A percentile compares a stretch with the other conserved stretches of the same genome.
phyloP scores from a whole-genome alignment of 2,329 filamentous ascomycete species.

The Apiospora rasikravindrae region DNA sequence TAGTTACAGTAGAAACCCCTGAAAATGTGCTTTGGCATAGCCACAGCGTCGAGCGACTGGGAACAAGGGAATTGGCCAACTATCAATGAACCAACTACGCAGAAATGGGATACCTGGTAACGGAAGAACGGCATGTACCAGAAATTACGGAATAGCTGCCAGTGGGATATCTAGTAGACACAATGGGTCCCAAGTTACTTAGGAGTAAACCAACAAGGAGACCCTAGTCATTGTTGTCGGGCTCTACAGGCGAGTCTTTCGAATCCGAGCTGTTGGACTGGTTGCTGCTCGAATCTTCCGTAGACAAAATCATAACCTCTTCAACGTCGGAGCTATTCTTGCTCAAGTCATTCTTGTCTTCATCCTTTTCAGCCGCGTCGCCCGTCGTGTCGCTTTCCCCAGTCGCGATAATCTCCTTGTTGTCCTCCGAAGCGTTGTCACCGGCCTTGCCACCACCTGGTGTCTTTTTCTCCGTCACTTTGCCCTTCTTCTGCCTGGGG shows the following conservation, averaged over 20 bases:
- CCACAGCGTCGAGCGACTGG: neutral
- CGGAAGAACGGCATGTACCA: neutral
- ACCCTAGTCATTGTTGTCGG: neutral
- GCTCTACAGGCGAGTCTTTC: neutral
- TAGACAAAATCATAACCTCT: neutral
- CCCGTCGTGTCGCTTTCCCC: neutral
- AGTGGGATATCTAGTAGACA: neutral
- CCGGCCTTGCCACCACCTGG: neutral
- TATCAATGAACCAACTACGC: too few relatives aligned
- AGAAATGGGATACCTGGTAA: neutral
- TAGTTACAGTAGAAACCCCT: neutral
- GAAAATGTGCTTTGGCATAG: neutral
- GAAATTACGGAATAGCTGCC: neutral
- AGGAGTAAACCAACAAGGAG: neutral
- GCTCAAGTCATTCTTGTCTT: neutral
- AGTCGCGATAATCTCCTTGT: neutral
- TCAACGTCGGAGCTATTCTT: neutral
- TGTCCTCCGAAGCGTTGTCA: neutral
- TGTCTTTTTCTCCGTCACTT: neutral
- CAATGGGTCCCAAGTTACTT: too few relatives aligned
- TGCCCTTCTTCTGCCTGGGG: neutral
- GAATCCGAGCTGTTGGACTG: neutral
- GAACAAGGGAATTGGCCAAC: neutral
- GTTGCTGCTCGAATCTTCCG: neutral
- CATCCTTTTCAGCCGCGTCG: neutral